Base-by-base conservation (phyloP, 1,284 basidiomycete genomes). In the Moesziomyces parantarcticus region DNA sequence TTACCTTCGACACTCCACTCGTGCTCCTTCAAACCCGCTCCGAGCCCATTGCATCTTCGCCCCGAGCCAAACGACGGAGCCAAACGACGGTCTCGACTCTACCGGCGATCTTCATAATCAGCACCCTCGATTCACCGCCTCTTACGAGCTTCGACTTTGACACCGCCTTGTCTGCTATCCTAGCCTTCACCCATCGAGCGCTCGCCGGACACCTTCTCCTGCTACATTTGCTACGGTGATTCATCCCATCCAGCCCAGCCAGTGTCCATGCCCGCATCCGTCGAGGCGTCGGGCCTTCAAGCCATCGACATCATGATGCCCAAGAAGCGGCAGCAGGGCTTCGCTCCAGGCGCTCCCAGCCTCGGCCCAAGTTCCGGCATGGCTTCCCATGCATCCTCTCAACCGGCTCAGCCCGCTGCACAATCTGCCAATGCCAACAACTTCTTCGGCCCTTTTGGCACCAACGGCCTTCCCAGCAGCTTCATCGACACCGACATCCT, bases 401-500 rank as follows among this genome's bases (percentile, higher is more conserved):
- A 54, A 23, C 42, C 45, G 14, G 26, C 43, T 26, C 51, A 49
- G 29, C 34, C 55, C 5, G 23, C 56, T 14, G 41, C 39, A 21
- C n/a, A 46, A 21, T 36, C 47, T 40, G n/a, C 53, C 22, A 23
- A 58, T 42, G 47, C 18, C 26, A 64, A 48, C 67, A 64, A 39
- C 58, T 60, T 73, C 48, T 73, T 74, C 22, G 62, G 62, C 11
- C 58, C 56, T 4, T 69, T 67, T 32, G 56, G 66, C 32, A 50
- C 58, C 34, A 63, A 61, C 42, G 67, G 66, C 18, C 54, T 75
- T 11, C 50, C 72, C 18, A 70, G 54, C 40, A 75, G 67, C 67
- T 75, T 75, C 50, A 77, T 77, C 46, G 75, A 77, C 41, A 77
- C 72, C 25, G 71, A 77, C 26, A 71, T 75, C 32, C 57, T 77